Evolutionary conservation across 2,329 filamentous ascomycete species (phyloP), one percentile per base, ranked within the genome.

Genomic region (Stachybotrys chartarum): DNA sequence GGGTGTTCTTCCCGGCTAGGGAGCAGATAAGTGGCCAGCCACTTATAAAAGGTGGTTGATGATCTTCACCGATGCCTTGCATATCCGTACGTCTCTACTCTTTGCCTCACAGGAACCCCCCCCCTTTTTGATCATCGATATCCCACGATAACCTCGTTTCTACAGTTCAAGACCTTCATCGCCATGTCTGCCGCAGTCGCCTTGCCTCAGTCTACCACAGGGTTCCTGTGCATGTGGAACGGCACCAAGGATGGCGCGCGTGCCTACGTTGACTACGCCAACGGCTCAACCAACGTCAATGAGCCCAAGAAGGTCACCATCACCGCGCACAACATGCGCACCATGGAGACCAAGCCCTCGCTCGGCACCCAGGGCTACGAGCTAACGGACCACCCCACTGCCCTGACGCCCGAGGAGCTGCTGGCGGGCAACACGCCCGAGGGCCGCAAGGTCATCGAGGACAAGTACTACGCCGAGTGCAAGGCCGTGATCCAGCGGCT

Each of bases 221-320:
- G 49, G 7, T 51, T 51, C 31, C 30, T 51, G 18, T 51, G 49
- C 49, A 32, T 51, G 49, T 51, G 49, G 49, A 51, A 51, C 49
- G 49, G 49, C 16, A 51, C 49, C 30, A 35, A 32, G 16, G 49
- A 51, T 35, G 49, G 49, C 30, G 16, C 6, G 14, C 30, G 49
- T 3, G 49, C 7, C 11, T 51, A 32, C 17, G 30, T 51, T 35
- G 49, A 51, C 49, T 51, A 51, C 49, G 24, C 49, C n/a, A 51
- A n/a, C 49, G 49, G 49, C 49, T 30, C 24, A 5, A 51, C 49
- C 30, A 51, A 51, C 31, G 49, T 51, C 49, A 51, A 35, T 14
- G 49, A 51, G 14, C 49, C 49, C 30, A 51, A 32, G 30, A 31
- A 35, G 30, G 31, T 51, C 30, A 31, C 31, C 30, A 51, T 51